A percentile compares a stretch with the other conserved stretches of the same genome.
Evolutionary conservation across 805 yeast genomes (phyloP).

Genomic region (Wickerhamiella domercqiae): DNA sequence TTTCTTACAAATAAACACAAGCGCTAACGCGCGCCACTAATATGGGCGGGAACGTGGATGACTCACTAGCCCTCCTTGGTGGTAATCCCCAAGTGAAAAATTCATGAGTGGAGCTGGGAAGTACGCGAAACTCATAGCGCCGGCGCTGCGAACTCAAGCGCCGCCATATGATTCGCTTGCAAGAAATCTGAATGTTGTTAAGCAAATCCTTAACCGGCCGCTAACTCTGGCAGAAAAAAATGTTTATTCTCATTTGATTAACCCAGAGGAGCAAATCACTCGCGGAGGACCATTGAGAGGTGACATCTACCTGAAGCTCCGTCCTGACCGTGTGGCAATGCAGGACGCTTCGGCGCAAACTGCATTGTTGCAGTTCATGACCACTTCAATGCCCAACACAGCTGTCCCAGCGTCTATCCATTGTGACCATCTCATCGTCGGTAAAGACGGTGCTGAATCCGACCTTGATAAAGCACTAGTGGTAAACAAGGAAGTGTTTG

Average conservation of each 20-base stretch:
- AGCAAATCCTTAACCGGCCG: constrained; percentile 53
- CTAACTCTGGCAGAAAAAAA: constrained; percentile 90
- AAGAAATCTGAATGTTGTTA: constrained; percentile 46
- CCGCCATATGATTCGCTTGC: constrained; percentile 80
- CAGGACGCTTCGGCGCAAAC: constrained; percentile 99
- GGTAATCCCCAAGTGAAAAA: too few species aligned
- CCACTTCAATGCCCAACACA: constrained; percentile 77
- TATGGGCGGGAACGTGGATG: too few species aligned
- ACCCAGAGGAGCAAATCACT: constrained; percentile 69
- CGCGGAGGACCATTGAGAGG: constrained; percentile 50
- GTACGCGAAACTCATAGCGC: constrained; percentile 28
- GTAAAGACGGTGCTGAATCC: constrained; percentile 76
- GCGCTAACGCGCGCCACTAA: too few species aligned
- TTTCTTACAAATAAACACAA: too few species aligned
- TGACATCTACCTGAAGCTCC: constrained; percentile 71
- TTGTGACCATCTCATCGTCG: constrained; percentile 96
- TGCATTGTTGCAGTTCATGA: constrained; percentile 97
- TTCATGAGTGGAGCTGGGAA: too few species aligned
- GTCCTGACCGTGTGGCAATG: constrained; percentile 98
- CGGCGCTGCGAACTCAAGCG: constrained; percentile 48
- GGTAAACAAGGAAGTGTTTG: constrained; percentile 88
- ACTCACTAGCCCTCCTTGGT: too few species aligned
- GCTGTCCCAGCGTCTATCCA: constrained; percentile 93
- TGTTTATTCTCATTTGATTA: constrained; percentile 77
- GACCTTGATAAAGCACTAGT: constrained; percentile 72